Evolutionary conservation across 108 stramenopile genomes (phyloP).

Genomic region (Pseudonitzschia multiseries): DNA sequence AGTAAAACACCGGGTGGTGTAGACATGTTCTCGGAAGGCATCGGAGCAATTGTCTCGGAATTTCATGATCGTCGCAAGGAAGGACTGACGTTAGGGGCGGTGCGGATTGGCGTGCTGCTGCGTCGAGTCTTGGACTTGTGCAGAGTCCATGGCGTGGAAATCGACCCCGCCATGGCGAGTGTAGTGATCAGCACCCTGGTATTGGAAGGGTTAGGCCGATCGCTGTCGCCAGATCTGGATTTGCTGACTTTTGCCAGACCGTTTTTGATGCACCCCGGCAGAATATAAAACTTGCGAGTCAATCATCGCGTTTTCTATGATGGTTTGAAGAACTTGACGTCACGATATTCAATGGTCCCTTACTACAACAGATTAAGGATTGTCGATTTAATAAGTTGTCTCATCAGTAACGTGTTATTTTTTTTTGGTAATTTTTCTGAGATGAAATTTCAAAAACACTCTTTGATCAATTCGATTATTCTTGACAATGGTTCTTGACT

Average conservation of each 20-base stretch:
- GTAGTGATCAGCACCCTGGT: slow-evolving; percentile 86
- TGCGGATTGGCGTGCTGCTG: slow-evolving; percentile 77
- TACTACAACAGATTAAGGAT: no score
- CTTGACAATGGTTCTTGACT: no score
- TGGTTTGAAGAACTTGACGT: no score
- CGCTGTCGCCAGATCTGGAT: slow-evolving; percentile 82
- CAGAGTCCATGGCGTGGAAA: slow-evolving; percentile 79
- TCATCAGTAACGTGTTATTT: no score
- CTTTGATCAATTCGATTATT: no score
- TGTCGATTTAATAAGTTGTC: no score
- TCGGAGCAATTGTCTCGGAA: slow-evolving; percentile 76
- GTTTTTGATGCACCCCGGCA: slow-evolving; percentile 50
- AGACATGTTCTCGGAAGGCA: slow-evolving; percentile 77
- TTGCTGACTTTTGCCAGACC: slow-evolving; percentile 79
- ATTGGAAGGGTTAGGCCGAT: slow-evolving; percentile 86
- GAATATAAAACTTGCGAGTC: not conserved
- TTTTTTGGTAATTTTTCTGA: no score
- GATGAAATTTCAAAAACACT: no score
- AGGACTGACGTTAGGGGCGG: slow-evolving; percentile 85
- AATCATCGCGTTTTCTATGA: not conserved
- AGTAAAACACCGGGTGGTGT: slow-evolving; percentile 74
- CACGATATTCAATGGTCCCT: no score
- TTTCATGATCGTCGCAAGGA: slow-evolving; percentile 83
- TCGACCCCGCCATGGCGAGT: slow-evolving; percentile 89
- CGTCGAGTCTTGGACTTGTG: slow-evolving; percentile 80